These are phyloP conservation scores for Solanum ossicruentum DNA, from an alignment of 257 asterid species.

Conservation along the genomic window DNA sequence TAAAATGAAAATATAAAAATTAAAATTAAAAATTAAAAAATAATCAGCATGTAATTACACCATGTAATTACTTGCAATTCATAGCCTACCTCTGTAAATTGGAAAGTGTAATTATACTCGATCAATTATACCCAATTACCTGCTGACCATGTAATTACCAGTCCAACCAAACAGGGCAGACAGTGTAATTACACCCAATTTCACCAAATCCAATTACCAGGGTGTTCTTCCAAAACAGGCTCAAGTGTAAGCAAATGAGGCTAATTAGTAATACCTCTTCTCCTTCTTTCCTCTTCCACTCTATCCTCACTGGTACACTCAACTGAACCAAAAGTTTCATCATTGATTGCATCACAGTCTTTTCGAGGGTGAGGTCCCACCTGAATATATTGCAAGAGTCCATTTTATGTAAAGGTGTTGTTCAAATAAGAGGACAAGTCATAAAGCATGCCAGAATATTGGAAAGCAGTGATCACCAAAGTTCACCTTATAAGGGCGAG, in stretches of 20 bases:
- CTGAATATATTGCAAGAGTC: slow-evolving; percentile 20
- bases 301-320: slow-evolving; percentile 61
- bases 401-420: neutral
- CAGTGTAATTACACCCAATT: too few species aligned
- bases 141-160: too few species aligned
- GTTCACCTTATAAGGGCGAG: slow-evolving; percentile 90
- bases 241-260: neutral
- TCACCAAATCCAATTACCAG: neutral
- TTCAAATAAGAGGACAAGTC: neutral
- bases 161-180: too few species aligned
- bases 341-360: slow-evolving; percentile 50
- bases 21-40: too few species aligned
- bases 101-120: too few species aligned
- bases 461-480: neutral
- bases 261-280: slow-evolving; percentile 62
- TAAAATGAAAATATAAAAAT: too few species aligned
- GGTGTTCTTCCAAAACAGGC: too few species aligned
- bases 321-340: slow-evolving; percentile 88
- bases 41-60: too few species aligned
- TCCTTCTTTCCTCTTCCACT: slow-evolving; percentile 81
- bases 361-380: slow-evolving; percentile 67
- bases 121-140: too few species aligned
- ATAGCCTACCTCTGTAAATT: too few species aligned
- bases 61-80: too few species aligned
- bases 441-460: neutral